These are phyloP conservation scores for Besnoitia besnoiti DNA, from an alignment of 169 alveolate genomes.

Conservation along the genomic window DNA sequence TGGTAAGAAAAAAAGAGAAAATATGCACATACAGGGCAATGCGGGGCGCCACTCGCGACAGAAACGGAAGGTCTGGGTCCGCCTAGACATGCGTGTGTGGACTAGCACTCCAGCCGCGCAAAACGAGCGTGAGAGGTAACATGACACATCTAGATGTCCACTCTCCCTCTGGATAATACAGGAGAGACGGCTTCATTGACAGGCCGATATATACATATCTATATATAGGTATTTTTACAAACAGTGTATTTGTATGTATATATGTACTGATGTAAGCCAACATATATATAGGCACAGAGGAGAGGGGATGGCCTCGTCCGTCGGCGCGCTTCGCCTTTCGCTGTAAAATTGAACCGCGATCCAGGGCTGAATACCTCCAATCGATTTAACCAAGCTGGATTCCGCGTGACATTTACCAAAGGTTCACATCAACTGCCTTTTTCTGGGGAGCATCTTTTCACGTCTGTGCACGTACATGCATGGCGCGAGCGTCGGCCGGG, in stretches of 20 bases:
- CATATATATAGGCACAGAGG: background rate
- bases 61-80: background rate
- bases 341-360: no score
- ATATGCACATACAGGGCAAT: background rate
- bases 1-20: slow-evolving; percentile 11
- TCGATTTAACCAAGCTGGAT: no score
- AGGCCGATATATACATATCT: background rate
- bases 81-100: background rate
- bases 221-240: background rate
- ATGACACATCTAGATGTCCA: no score
- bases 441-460: no score
- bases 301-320: no score
- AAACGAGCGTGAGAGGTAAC: background rate
- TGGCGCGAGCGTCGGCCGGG: no score
- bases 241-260: background rate
- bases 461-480: no score
- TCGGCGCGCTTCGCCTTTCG: no score
- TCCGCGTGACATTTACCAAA: no score
- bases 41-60: background rate
- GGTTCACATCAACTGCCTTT: no score
- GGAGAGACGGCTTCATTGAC: background rate
- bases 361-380: no score
- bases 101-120: background rate
- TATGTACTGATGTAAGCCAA: background rate
- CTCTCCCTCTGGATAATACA: background rate